Base-by-base conservation (phyloP, 176 grass and related monocot genomes). In the Microstegium vimineum region DNA sequence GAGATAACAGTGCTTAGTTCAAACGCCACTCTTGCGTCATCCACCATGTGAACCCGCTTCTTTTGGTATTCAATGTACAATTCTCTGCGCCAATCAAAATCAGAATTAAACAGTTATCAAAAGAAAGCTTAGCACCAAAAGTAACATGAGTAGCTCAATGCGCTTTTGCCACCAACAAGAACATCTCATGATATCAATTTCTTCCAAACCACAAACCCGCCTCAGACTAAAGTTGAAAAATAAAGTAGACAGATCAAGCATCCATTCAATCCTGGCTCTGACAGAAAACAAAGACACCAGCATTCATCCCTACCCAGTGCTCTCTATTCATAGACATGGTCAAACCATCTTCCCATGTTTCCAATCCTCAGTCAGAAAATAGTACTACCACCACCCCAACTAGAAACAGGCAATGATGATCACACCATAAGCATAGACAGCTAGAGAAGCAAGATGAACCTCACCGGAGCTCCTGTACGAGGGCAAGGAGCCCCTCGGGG, bases 1-100 rank as follows among this genome's bases (percentile, higher is more conserved):
- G 88, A 88, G 64, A 93, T 92, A 87, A 95, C 85, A n/a, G 95
- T 98, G 83, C 83, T 93, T 54, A 98, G 78, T 67, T 98, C 95
- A 77, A 98, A 98, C 63, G 86, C 91, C n/a, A 98, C 49, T 51
- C 95, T 95, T 59, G 89, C 75, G 66, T 98, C 95, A 76, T 93
- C 79, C 34, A 98, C 83, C 76, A 93, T 42, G 0, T 52, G 67
- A 28, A 90, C 90, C 56, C 40, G 89, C 72, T 88, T 94, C 84
- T 90, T 98, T 75, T 98, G 95, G 89, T 95, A 93, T 66, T 83
- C 82, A 74, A 90, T 63, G 66, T 98, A 98, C 52, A 90, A 87
- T 26, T 86, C 87, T 64, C 95, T 98, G 76, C 61, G 85, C 62
- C 1, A 62, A 56, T 69, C 73, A 38, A 79, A 63, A 62, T 10